Percentiles rank a stretch among this genome's conserved stretches.
Evolutionary conservation across 192 early-diverging fungal genomes (phyloP).

Genomic region (Cetraspora pellucida): DNA sequence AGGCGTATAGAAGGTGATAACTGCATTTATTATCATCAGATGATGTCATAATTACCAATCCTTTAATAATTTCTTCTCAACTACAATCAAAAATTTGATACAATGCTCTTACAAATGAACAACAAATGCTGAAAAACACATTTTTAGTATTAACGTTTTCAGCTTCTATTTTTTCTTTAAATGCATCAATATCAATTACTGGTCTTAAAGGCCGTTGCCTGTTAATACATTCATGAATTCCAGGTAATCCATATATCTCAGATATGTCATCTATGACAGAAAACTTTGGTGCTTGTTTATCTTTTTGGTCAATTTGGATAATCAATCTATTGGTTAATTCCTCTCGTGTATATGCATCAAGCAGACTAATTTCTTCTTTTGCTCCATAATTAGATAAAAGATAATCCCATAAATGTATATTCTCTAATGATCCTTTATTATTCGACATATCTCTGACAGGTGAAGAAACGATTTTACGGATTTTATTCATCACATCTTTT

Average conservation of each 20-base stretch:
- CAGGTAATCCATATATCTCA: no score
- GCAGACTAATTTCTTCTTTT: slow-evolving; percentile 26
- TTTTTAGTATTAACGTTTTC: no score
- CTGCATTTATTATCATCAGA: no score
- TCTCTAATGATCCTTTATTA: slow-evolving; percentile 22
- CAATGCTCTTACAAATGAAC: slow-evolving; percentile 28
- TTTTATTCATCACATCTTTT: no score
- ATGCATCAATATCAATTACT: slow-evolving; percentile 28
- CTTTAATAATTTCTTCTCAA: slow-evolving; percentile 28
- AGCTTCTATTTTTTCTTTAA: slow-evolving; percentile 5
- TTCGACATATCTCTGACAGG: no score
- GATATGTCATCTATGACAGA: no score
- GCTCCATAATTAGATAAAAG: slow-evolving; percentile 21
- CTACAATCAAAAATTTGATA: slow-evolving; percentile 14
- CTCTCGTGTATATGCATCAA: slow-evolving; percentile 13
- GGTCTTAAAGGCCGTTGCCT: slow-evolving; percentile 19
- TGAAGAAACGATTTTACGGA: no score
- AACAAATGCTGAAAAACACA: no score
- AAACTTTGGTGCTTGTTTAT: no score
- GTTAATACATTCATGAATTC: no score
- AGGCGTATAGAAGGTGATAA: no score
- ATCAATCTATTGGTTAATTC: slow-evolving; percentile 21
- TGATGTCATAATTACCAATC: slow-evolving; percentile 23
- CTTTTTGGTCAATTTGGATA: slow-evolving; percentile 15
- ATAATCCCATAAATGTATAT: slow-evolving; percentile 29